Conservation (phyloP, 2,329 filamentous ascomycete species). For the Phialemoniopsis sp. region DNA sequence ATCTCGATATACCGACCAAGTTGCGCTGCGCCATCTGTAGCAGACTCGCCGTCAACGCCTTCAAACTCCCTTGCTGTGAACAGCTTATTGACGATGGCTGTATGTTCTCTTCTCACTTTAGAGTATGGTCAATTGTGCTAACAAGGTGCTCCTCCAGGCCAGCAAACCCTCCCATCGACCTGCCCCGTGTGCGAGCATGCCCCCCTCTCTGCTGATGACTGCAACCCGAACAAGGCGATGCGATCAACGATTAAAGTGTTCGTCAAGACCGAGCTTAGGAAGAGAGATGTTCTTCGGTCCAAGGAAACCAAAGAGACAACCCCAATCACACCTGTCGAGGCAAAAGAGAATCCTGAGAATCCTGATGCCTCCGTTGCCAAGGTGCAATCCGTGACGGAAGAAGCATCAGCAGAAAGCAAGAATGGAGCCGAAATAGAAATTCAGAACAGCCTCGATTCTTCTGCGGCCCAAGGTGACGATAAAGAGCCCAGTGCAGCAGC, state of each 20-base stretch:
- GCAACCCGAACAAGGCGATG: constrained; percentile 85
- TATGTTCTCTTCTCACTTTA: constrained; percentile 38
- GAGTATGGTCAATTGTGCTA: constrained; percentile 1
- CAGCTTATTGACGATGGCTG: constrained; percentile 90
- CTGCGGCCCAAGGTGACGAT: background rate
- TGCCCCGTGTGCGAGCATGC: constrained; percentile 94
- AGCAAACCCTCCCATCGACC: constrained; percentile 68
- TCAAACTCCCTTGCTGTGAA: constrained; percentile 90
- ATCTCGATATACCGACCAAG: constrained; percentile 92
- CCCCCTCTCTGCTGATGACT: constrained; percentile 80
- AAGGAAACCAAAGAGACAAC: constrained; percentile 40
- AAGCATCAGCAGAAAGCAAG: background rate
- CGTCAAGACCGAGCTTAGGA: constrained; percentile 86
- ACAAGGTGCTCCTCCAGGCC: constrained; percentile 28
- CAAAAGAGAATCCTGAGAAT: constrained; percentile 11
- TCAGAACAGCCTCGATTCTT: background rate
- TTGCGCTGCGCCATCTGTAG: constrained; percentile 92
- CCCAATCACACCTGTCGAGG: constrained; percentile 34
- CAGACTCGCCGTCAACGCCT: constrained; percentile 85
- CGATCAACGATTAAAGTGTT: constrained; percentile 91
- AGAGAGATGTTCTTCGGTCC: constrained; percentile 62
- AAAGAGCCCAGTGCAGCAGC: too few species aligned
- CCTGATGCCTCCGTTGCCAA: background rate
- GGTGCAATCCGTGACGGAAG: constrained; percentile 2
- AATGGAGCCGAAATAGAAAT: background rate